Percentiles rank a stretch among this genome's conserved stretches.
Conservation (phyloP, 257 asterid species). For the Fraxinus excelsior region DNA sequence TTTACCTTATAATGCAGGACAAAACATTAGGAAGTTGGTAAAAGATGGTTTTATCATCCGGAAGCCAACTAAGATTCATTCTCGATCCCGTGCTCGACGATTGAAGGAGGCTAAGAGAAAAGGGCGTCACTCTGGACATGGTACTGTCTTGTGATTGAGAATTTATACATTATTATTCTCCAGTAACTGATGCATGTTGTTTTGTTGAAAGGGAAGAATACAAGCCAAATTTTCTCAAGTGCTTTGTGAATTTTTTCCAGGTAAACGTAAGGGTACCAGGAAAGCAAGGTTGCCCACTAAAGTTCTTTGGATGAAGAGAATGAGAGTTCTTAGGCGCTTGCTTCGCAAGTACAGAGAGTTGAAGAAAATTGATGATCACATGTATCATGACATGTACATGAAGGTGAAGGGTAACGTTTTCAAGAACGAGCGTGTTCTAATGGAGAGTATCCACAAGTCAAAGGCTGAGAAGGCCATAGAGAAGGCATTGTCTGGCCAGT, state of each 20-base stretch:
- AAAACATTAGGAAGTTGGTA: constrained; percentile 25
- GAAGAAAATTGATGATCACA: constrained; percentile 90
- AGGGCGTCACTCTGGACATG: constrained; percentile 60
- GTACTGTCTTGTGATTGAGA: constrained; percentile 17
- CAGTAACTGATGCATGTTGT: not conserved
- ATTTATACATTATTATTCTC: not conserved
- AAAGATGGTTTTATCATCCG: constrained; percentile 18
- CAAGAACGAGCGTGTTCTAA: constrained; percentile 92
- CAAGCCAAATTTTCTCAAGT: not conserved
- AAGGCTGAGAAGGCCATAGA: constrained; percentile 98
- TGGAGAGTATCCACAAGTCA: constrained; percentile 95
- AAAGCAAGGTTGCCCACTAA: constrained; percentile 97
- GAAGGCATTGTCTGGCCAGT: constrained; percentile 87
- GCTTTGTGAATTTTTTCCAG: constrained; percentile 31
- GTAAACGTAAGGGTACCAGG: constrained; percentile 98
- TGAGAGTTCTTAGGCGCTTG: constrained; percentile 89
- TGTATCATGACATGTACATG: constrained; percentile 99
- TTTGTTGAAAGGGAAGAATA: not conserved
- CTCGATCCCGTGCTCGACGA: constrained; percentile 53
- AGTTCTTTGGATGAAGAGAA: constrained; percentile 93
- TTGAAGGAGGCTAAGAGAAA: constrained; percentile 56
- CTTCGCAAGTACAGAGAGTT: constrained; percentile 92
- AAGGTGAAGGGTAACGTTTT: constrained; percentile 96
- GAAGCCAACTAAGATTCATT: constrained; percentile 55
- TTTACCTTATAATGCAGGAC: not conserved